Evolutionary conservation across 129 eudicot species (phyloP), one percentile per base, ranked within the genome.

Genomic region (Tagetes patula): DNA sequence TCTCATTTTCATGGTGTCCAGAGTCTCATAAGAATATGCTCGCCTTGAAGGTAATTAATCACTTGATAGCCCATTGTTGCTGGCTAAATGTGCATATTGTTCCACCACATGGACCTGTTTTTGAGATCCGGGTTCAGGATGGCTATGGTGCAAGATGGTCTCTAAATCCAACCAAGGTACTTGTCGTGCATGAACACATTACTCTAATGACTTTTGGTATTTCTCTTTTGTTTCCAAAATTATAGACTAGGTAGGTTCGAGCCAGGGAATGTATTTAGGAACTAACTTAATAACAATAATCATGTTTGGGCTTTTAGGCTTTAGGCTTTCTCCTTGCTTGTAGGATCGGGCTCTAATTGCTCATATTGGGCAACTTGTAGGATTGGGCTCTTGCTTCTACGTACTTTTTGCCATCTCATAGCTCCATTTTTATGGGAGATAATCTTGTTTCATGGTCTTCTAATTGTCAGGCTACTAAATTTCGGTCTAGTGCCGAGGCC

Each of bases 141-240:
- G 97, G 97, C 76, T 92, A 89, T 78, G 97, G 97, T 80, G 97
- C 97, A 32, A 80, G 96, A 76, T 92, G 97, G 96, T 87, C 96
- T 68, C 74, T 13, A 64, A 91, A 92, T 72, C 88, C 96, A 62
- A 80, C 75, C 75, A 81, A 85, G 97, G 97, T 87, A 85, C 66
- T 40, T 11, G 13, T 60, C 43, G 36, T 60, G 27, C 66, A 60
- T 34, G 27, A 12, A 8, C 43, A n/a, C 37, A 56, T 9, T 13
- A 14, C 38, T 52, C 31, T 70, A 56, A 8, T 14, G 64, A 56
- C 47, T 67, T 49, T 30, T 73, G 43, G 30, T 58, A 39, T 38
- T 47, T 42, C 43, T 30, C 8, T 11, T 8, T 4, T 42, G 30
- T 43, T 34, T 33, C 61, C 7, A 73, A 45, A 59, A 61, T 33